Conservation (phyloP, 73 alveolate genomes). For the Paramecium primaurelia region DNA sequence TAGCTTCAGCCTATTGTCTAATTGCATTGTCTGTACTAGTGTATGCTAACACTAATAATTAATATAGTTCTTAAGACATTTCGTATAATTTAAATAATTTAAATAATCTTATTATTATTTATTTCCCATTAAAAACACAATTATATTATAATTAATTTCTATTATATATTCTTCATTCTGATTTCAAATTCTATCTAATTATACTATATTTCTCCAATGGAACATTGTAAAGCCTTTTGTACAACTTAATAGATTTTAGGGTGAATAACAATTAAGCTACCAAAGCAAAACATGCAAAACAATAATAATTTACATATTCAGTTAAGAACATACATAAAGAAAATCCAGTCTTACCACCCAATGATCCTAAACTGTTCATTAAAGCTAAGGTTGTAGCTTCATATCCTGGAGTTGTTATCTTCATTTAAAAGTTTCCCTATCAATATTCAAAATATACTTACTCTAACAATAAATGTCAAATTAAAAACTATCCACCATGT, state of each 20-base stretch:
- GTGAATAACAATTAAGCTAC: background rate
- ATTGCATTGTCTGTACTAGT: background rate
- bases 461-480: slow-evolving; percentile 1
- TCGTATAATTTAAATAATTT: background rate
- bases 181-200: background rate
- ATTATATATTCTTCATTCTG: background rate
- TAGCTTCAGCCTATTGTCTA: background rate
- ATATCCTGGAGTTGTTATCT: background rate
- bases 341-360: background rate
- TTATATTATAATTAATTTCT: background rate
- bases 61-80: background rate
- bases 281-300: background rate
- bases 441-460: background rate
- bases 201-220: background rate
- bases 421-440: background rate
- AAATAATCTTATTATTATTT: background rate
- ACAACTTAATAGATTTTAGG: background rate
- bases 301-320: background rate
- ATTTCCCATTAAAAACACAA: background rate
- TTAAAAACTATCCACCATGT: background rate
- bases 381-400: background rate
- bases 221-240: background rate
- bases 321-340: background rate
- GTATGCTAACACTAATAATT: background rate
- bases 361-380: background rate